phyloP scores from a whole-genome alignment of 495 filamentous ascomycete species.

The Neurospora sp. region DNA sequence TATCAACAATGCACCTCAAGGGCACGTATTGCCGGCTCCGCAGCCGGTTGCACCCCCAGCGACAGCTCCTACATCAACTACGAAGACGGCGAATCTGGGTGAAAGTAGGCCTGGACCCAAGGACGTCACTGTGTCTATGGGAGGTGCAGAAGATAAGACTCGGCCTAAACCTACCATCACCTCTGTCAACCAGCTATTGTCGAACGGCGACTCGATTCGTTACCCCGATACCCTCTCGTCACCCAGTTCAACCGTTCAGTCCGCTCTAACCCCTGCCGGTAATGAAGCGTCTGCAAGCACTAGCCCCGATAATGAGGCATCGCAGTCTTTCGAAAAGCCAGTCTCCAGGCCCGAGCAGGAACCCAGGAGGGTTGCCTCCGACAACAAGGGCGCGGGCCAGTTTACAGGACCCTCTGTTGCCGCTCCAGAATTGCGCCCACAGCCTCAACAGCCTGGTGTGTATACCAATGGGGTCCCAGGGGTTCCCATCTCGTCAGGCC shows the following conservation, averaged over 20 bases:
- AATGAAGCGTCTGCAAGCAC: slow-evolving; percentile 41
- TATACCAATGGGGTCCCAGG: neutral
- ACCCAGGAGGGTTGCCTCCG: neutral
- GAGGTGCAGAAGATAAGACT: neutral
- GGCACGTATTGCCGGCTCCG: neutral
- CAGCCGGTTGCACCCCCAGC: neutral
- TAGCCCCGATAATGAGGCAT: slow-evolving; percentile 42
- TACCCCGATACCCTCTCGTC: slow-evolving; percentile 31
- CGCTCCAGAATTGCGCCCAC: slow-evolving; percentile 4
- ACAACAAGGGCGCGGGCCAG: slow-evolving; percentile 1
- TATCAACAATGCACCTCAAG: neutral
- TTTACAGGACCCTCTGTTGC: neutral
- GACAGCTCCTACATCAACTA: neutral
- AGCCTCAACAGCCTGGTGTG: neutral
- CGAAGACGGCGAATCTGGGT: slow-evolving; percentile 1
- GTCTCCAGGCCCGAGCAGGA: neutral
- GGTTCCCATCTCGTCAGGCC: neutral
- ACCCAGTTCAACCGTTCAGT: slow-evolving; percentile 34
- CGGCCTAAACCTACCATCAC: slow-evolving; percentile 1
- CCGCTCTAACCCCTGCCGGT: slow-evolving; percentile 26
- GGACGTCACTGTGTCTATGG: neutral
- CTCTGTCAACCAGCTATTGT: slow-evolving; percentile 1
- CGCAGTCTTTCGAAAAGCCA: slow-evolving; percentile 24
- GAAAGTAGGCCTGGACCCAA: neutral
- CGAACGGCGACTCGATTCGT: slow-evolving; percentile 10